Evolutionary conservation across 345 rosid species (phyloP), one percentile per base, ranked within the genome.

Genomic region (Erucastrum elatum): DNA sequence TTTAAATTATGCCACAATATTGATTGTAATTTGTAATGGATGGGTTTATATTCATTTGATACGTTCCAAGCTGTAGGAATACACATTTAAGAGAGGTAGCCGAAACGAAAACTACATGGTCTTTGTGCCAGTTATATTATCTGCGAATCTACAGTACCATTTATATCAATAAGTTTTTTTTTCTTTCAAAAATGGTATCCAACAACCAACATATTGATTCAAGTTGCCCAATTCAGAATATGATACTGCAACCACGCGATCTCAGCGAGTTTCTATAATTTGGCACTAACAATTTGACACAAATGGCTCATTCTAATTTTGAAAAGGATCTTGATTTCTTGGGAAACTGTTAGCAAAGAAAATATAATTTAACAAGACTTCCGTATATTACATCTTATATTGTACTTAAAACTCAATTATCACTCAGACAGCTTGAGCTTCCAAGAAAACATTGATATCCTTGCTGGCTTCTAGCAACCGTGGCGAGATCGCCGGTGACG

Each of bases 401-500:
- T 60, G 59, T 56, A 53, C 15, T 75, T 29, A 35, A 68, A 63
- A 49, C 31, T 68, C 8, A 2, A 35, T 5, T 63, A 66, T 67
- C 11, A 26, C 17, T 91, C 84, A 90, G 10, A 86, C 87, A 68
- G 85, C 82, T 64, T 91, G 92, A n/a, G 94, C 94, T 74, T 88
- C 88, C 65, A 91, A 84, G 83, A 90, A 88, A 63, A 90, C 90
- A 80, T 80, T 85, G 61, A 85, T 79, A 34, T 85, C 83, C 76
- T 87, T 85, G 72, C 82, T 78, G 66, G 90, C 90, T 75, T 82
- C 85, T 53, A 81, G 79, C 76, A 86, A 73, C 65, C 89, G 89
- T 33, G 93, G 93, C 4, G 92, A 90, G 31, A 89, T 87, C 39
- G 89, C 79, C 9, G 91, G 89, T 0, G 94, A 88, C 0, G 89